Evolutionary conservation across 225 moss, liverwort and hornwort genomes (phyloP).

Genomic region (Pseudoscleropodium purum): DNA sequence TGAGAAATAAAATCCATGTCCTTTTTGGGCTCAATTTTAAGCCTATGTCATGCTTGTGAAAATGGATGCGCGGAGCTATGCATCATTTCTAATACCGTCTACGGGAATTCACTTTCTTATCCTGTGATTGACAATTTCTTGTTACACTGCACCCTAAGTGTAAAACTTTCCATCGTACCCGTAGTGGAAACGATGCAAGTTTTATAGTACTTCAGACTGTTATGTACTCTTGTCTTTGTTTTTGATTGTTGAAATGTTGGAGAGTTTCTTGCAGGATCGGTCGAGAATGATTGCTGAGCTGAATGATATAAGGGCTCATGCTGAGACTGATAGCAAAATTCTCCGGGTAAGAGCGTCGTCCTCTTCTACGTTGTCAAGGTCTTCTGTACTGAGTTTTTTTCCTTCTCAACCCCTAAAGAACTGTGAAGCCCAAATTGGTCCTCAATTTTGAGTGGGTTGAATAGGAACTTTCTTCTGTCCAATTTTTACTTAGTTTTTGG

Average conservation of each 20-base stretch:
- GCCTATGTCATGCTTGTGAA: neutral
- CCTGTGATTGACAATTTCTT: neutral
- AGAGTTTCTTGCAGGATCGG: conserved; percentile 30
- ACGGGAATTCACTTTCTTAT: neutral
- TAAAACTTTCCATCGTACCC: neutral
- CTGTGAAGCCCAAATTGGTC: neutral
- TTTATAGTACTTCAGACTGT: neutral
- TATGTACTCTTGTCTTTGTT: neutral
- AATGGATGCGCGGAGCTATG: neutral
- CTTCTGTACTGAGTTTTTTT: neutral
- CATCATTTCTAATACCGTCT: neutral
- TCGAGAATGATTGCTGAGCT: conserved; percentile 42
- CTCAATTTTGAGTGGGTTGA: neutral
- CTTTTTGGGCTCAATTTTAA: neutral
- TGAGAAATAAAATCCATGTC: neutral
- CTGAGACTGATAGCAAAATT: conserved; percentile 49
- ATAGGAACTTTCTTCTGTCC: neutral
- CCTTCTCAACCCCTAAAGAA: neutral
- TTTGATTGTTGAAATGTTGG: neutral
- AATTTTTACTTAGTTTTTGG: neutral
- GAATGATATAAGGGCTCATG: conserved; percentile 34
- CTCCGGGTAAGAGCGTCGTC: conserved; percentile 29
- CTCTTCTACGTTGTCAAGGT: neutral
- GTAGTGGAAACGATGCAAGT: neutral
- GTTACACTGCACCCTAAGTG: neutral